Evolutionary conservation across 2,329 filamentous ascomycete species (phyloP).

Genomic region (Fusarium citri): DNA sequence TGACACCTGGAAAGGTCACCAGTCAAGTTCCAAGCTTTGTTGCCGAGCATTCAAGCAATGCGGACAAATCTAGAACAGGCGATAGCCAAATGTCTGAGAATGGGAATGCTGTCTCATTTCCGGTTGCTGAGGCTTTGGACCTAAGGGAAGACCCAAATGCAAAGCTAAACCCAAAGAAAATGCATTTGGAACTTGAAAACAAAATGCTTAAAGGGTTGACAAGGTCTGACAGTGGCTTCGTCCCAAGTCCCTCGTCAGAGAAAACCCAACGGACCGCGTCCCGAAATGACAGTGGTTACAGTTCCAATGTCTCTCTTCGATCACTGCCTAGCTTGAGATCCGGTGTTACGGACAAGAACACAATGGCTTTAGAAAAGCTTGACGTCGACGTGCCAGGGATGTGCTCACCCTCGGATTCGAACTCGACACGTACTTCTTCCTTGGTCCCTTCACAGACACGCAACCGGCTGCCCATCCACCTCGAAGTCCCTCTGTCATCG

Average conservation of each 20-base stretch:
- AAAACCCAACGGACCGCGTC: constrained; percentile 59
- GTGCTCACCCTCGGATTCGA: constrained; percentile 33
- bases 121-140: constrained; percentile 53
- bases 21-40: constrained; percentile 5
- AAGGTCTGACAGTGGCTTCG: constrained; percentile 62
- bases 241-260: constrained; percentile 59
- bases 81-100: constrained; percentile 36
- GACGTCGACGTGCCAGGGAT: constrained; percentile 22
- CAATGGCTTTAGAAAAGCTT: constrained; percentile 35
- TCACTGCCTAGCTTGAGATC: constrained; percentile 57
- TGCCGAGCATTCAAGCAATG: constrained; percentile 14
- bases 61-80: constrained; percentile 30
- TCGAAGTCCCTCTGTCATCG: constrained; percentile 30
- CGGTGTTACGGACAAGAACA: constrained; percentile 35
- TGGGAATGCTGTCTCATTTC: constrained; percentile 50
- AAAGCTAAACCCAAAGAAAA: constrained; percentile 49
- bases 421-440: constrained; percentile 36
- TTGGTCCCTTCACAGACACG: constrained; percentile 33
- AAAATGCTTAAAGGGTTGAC: constrained; percentile 40
- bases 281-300: constrained; percentile 71
- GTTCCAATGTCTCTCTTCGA: constrained; percentile 68
- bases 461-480: constrained; percentile 32
- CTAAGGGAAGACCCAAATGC: constrained; percentile 58
- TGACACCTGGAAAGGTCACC: constrained; percentile 5
- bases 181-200: constrained; percentile 37